Base-by-base conservation (phyloP, 768 basidiomycete genomes). In the Boletus speciosus region DNA sequence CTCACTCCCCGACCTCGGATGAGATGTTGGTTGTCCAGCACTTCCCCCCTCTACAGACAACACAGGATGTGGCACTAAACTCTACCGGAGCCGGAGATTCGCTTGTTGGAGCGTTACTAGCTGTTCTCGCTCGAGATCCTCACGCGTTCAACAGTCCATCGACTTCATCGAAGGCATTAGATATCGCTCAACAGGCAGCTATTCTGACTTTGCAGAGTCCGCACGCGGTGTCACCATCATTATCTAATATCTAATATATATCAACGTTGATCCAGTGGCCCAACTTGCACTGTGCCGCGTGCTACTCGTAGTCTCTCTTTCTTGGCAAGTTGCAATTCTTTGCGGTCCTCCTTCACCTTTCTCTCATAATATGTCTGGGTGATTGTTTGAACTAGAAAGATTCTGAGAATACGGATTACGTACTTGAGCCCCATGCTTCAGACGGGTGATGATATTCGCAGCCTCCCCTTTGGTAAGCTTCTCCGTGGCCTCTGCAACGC, bases 41-140 rank as follows among this genome's bases (percentile, higher is more conserved):
- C 66, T 93, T 88, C 67, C 82, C 90, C 11, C 77, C 90, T 8
- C 60, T 79, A 16, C 65, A 69, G 1, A 57, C 74, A 15, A 71
- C 80, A 10, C 63, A 55, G 4, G 65, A 67, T 15, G 62, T 67
- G 25, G 61, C 75, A 10, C 71, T 86, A 21, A 94, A 86, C 60
- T 90, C 92, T 9, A 98, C 95, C 0, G 96, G 96, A 1, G 94
- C 91, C 1, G 95, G 95, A 0, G 95, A 98, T 71, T 86, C 90
- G 4, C 80, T 97, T 25, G 93, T 90, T 1, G 95, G 94, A 6
- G 82, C 87, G 1, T 64, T 97, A 31, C 69, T 95, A n/a, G 87
- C 92, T 6, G 74, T 75, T 9, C 70, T 93, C n/a, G 71, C 75
- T 12, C 68, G 75, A 6, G 61, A 71, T 27, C 78, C 76, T 10